Percentiles rank a stretch among this genome's conserved stretches.
Conservation (phyloP, 805 yeast species). For the Yamadazyma insecticola region DNA sequence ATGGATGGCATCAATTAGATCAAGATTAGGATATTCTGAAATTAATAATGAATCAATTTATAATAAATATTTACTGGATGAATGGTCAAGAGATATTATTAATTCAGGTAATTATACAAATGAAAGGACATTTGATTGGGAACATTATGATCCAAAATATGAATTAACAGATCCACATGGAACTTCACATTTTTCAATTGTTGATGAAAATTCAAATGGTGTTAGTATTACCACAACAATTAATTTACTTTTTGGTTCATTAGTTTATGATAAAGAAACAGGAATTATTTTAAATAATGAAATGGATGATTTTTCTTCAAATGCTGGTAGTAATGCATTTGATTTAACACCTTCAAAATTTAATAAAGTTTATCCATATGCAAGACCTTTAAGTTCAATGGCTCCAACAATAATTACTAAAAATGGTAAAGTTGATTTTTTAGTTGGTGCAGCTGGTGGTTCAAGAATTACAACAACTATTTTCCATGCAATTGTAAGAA, state of each 20-base stretch:
- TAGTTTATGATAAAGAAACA: constrained; percentile 74
- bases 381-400: constrained; percentile 81
- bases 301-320: constrained; percentile 91
- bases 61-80: constrained; percentile 38
- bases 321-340: constrained; percentile 67
- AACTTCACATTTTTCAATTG: constrained; percentile 79
- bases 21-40: constrained; percentile 71
- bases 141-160: constrained; percentile 73
- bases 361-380: constrained; percentile 70
- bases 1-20: constrained; percentile 85
- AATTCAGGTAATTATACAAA: constrained; percentile 50
- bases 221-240: constrained; percentile 87
- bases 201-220: constrained; percentile 72
- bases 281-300: constrained; percentile 84
- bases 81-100: constrained; percentile 55
- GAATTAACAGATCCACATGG: constrained; percentile 80
- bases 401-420: constrained; percentile 65
- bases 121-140: constrained; percentile 57
- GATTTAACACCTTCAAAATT: constrained; percentile 74
- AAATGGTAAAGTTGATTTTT: constrained; percentile 49
- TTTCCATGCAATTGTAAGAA: constrained; percentile 72
- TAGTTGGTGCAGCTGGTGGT: constrained; percentile 94
- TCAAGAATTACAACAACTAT: constrained; percentile 80
- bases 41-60: constrained; percentile 19
- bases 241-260: constrained; percentile 77